Evolutionary conservation across 805 yeast species (phyloP).

Genomic region (Myxozyma monticola): DNA sequence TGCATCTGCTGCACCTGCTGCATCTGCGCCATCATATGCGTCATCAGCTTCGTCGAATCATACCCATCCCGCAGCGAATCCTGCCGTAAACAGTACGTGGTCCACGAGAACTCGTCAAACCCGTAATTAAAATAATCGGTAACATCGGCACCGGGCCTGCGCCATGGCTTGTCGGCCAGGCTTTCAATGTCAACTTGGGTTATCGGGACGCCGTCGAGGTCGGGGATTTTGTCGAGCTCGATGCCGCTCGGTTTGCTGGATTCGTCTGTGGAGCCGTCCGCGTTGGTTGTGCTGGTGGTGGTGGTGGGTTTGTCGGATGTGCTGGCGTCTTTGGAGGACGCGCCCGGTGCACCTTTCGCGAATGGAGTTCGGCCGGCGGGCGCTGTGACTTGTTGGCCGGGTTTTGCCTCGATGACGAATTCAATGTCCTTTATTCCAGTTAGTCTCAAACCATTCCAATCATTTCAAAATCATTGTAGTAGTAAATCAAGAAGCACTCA

Average conservation of each 20-base stretch:
- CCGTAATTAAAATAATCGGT: conserved; percentile 96
- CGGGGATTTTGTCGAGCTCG: conserved; percentile 73
- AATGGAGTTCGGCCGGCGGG: conserved; percentile 30
- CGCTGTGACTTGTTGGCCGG: conserved; percentile 37
- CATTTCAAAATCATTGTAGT: too few species aligned
- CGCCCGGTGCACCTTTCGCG: neutral
- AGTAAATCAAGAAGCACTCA: conserved; percentile 10
- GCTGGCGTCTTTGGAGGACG: too few species aligned
- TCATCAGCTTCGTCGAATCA: conserved; percentile 75
- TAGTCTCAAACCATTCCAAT: neutral
- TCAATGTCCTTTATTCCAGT: conserved; percentile 63
- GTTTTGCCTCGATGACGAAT: conserved; percentile 63
- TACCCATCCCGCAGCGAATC: conserved; percentile 77
- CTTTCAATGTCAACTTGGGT: conserved; percentile 78
- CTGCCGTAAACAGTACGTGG: conserved; percentile 84
- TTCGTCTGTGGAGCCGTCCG: conserved; percentile 18
- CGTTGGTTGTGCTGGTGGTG: neutral
- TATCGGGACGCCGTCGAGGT: conserved; percentile 75
- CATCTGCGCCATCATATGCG: conserved; percentile 30
- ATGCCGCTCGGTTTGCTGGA: conserved; percentile 40
- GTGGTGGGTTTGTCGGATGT: too few species aligned
- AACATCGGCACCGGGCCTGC: conserved; percentile 93
- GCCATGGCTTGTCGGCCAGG: conserved; percentile 95
- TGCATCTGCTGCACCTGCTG: conserved; percentile 21
- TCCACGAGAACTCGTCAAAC: conserved; percentile 95